Percentiles rank a stretch among this genome's conserved stretches.
Evolutionary conservation across 768 basidiomycete species (phyloP).

Genomic region (Amylocystis lapponica): DNA sequence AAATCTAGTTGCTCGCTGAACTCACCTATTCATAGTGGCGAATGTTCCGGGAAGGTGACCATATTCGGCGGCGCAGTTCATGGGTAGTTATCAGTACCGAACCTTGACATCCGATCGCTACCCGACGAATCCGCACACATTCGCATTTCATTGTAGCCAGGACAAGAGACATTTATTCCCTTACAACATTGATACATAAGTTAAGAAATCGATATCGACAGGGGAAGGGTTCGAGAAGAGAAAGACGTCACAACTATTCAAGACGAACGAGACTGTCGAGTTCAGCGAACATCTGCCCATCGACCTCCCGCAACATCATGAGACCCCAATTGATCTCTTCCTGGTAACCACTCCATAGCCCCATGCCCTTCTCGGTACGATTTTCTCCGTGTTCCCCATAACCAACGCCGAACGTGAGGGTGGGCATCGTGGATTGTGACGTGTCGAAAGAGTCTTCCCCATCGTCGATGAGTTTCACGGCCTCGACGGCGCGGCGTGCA

Average conservation of each 20-base stretch:
- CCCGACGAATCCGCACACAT: no score
- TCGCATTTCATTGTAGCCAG: no score
- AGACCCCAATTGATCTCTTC: conserved; percentile 64
- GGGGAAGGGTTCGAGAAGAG: neutral
- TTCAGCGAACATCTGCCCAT: conserved; percentile 70
- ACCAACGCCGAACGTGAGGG: conserved; percentile 80
- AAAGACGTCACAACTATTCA: conserved; percentile 4
- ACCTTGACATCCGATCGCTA: no score
- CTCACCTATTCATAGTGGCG: conserved; percentile 6
- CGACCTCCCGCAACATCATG: conserved; percentile 66
- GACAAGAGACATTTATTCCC: neutral
- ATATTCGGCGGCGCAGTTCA: conserved; percentile 1
- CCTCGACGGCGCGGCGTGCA: conserved; percentile 65
- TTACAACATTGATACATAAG: conserved; percentile 4
- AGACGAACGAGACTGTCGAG: conserved; percentile 74
- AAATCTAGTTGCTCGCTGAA: neutral
- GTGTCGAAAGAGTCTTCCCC: conserved; percentile 70
- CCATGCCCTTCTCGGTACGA: conserved; percentile 64
- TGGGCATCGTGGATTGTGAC: conserved; percentile 50
- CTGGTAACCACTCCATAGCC: conserved; percentile 66
- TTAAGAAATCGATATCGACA: neutral
- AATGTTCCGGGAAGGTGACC: conserved; percentile 12
- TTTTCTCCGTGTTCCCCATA: conserved; percentile 70
- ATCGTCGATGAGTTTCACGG: conserved; percentile 75
- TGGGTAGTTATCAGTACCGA: neutral